Base-by-base conservation (phyloP, 352 stramenopile species). In the Globisporangium alternatum region DNA sequence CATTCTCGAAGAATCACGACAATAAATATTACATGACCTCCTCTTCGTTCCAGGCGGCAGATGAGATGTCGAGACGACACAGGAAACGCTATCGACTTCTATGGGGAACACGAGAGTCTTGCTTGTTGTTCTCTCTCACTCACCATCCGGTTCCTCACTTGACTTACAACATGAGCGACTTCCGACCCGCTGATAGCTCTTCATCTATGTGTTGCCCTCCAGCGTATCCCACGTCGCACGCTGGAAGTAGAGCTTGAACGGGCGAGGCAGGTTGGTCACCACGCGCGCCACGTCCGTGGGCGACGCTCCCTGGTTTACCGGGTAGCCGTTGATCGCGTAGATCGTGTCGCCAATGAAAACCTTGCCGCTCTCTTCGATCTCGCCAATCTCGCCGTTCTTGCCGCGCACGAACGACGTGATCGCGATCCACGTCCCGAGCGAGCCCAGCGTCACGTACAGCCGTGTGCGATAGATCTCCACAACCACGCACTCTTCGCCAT, bases 331-430 rank as follows among this genome's bases (percentile, higher is more conserved):
- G 30, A 94, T 69, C 30, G 74, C 81, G 13, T 91, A 62, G 54
- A 94, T 71, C 12, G 88, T 66, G 47, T 93, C 84, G 5, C 83
- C 83, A 12, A 80, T 28, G 22, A 89, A 71, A 21, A 93, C 85
- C 44, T 80, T 83, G 37, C 85, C 83, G 56, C 82, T 91, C 33
- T 70, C 56, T 62, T 94, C 83, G 33, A 94, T 81, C 64, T 94
- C 85, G 8, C 85, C 85, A 10, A 48, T 39, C 22, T 76, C 60
- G 2, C 81, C 85, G 41, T 54, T 48, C n/a, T 80, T 68, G n/a
- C 83, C 74, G 10, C 33, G 56, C 19, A 88, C 75, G 30, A 90
- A 91, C 7, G 83, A 87, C 9, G 85, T 88, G 33, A 91, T 67
- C 1, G 73, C 76, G 7, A 91, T 76, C 21, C 75, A 70, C 1